Evolutionary conservation across 306 rosid genomes (phyloP).

Genomic region (Hippophae gyantsensis): DNA sequence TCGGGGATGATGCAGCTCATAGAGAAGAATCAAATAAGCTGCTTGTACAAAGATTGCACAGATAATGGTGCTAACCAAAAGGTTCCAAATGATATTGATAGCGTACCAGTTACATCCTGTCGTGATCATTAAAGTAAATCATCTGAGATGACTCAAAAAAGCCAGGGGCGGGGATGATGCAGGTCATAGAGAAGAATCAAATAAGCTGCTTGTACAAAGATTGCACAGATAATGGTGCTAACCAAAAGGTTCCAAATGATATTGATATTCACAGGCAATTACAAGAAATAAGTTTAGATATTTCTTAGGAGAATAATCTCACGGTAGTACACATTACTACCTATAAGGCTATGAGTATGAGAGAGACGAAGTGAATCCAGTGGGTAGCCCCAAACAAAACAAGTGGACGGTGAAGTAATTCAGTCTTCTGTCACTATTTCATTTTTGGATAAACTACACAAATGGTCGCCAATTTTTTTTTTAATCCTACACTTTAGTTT

Average conservation of each 20-base stretch:
- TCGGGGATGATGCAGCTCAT: constrained; percentile 21
- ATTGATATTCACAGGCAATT: not conserved
- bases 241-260: too few relatives aligned
- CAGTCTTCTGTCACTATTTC: too few relatives aligned
- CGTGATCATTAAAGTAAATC: constrained; percentile 2
- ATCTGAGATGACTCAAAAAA: constrained; percentile 9
- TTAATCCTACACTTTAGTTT: too few relatives aligned
- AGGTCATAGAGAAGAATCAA: constrained; percentile 17
- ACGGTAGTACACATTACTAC: too few relatives aligned
- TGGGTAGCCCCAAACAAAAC: too few relatives aligned
- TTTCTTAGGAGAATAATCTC: too few relatives aligned
- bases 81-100: not conserved
- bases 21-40: constrained; percentile 20
- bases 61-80: not conserved
- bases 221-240: not conserved
- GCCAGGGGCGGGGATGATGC: constrained; percentile 16
- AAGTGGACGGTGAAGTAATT: too few relatives aligned
- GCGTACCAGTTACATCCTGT: constrained; percentile 5
- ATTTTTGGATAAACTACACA: too few relatives aligned
- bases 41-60: constrained; percentile 2
- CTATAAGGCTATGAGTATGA: too few relatives aligned
- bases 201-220: constrained; percentile 13
- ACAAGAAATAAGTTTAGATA: too few relatives aligned
- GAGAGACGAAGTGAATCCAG: too few relatives aligned
- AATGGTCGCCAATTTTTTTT: too few relatives aligned